Evolutionary conservation across 1,139 yeast species (phyloP), one percentile per base, ranked within the genome.

Genomic region (Taphrina communis): DNA sequence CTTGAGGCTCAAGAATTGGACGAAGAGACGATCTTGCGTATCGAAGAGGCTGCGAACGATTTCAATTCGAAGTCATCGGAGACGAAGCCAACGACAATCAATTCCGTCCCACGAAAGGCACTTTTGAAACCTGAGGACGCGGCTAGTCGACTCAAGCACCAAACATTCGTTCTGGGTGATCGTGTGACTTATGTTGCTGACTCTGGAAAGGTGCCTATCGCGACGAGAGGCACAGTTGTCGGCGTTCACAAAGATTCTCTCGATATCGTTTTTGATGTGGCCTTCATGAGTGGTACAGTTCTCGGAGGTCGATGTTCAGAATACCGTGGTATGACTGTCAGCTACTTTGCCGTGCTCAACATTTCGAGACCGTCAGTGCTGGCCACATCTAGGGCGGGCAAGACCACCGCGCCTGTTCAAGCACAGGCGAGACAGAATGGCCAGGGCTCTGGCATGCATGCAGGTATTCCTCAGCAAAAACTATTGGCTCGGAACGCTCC

Each of bases 151-250:
- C 82, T 95, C 73, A 85, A 89, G 72, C 83, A 84, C 65, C 99
- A 95, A 80, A 80, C 82, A 66, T 95, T 94, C 76, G 84, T 84
- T 50, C 82, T 95, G 50, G 99, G 99, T 74, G 98, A 94, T 76
- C 85, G 99, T 71, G 90, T 95, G 51, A 85, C 90, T 44, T 92
- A 90, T 74, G 90, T 92, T 35, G 88, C 89, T 75, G 91, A 88
- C 74, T 87, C 90, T 50, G 98, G 98, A 70, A 92, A 91, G 76
- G 97, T 93, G 17, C 97, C 97, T 46, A 80, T 88, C 70, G 90
- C 89, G 75, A 84, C 92, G 31, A 88, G 90, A 75, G 99, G 99
- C 76, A 92, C 97, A 0, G 96, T 94, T 69, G 89, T 90, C 67
- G 92, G 94, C 5, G 87, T 90, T 73, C 85, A 85, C 59, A 81